Evolutionary conservation across 768 basidiomycete species (phyloP).

Genomic region (Boletales sp.): DNA sequence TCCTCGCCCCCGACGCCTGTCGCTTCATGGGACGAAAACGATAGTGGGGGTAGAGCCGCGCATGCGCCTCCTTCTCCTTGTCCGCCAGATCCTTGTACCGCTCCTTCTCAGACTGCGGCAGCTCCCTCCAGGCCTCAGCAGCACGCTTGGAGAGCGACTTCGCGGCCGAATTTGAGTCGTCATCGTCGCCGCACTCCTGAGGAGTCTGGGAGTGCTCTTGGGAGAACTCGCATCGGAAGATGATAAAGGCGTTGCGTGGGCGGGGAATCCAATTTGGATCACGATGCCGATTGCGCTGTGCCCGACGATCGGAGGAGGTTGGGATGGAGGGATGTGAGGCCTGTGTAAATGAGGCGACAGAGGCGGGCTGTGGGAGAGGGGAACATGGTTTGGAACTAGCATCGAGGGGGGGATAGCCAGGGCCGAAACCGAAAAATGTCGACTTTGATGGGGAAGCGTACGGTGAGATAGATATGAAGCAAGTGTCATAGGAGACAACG

Average conservation of each 20-base stretch:
- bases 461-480: constrained; percentile 4
- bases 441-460: neutral
- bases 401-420: constrained; percentile 17
- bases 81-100: constrained; percentile 53
- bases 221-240: constrained; percentile 67
- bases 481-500: constrained; percentile 15
- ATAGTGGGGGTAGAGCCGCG: constrained; percentile 56
- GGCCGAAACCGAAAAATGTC: constrained; percentile 1
- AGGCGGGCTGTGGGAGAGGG: neutral
- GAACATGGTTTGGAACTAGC: neutral
- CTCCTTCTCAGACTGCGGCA: constrained; percentile 45
- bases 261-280: constrained; percentile 63
- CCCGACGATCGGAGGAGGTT: constrained; percentile 38
- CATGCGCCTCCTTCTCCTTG: constrained; percentile 54
- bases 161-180: constrained; percentile 26
- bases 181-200: constrained; percentile 34
- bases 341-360: neutral
- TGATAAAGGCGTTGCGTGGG: constrained; percentile 68
- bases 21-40: constrained; percentile 56
- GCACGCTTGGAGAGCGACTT: constrained; percentile 75
- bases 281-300: constrained; percentile 37
- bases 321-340: constrained; percentile 12
- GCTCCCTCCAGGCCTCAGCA: constrained; percentile 67
- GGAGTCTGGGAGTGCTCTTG: constrained; percentile 38
- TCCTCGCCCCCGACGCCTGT: constrained; percentile 18